Evolutionary conservation across 495 filamentous ascomycete species (phyloP), one percentile per base, ranked within the genome.

Genomic region (Hypoxylon fuscum): DNA sequence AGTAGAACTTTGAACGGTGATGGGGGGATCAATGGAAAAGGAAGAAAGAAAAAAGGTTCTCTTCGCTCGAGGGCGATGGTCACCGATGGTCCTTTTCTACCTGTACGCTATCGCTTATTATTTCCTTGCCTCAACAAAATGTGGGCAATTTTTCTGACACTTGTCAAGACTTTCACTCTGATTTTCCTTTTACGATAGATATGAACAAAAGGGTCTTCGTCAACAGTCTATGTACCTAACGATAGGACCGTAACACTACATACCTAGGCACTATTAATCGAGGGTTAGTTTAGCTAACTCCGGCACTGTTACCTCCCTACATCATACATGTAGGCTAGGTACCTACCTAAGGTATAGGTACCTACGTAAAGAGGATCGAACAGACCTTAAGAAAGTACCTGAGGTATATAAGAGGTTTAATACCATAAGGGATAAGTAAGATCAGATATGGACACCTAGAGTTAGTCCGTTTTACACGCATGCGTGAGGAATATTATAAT

Each of bases 111-210:
- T 59, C 55, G 48, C 61, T 47, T 54, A 54, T 54, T 64, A 35
- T 54, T 64, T 42, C 47, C 55, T 64, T 54, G 48, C 46, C 41
- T 58, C 37, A 46, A 59, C 50, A 50, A 57, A 59, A 48, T 59
- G 54, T 64, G 61, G 61, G 47, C 22, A 53, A 14, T 45, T 41
- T 27, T 57, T 52, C 50, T 47, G 29, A 63, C 47, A 53, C 47
- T 64, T 58, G 53, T 64, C 37, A 64, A n/a, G 60, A 64, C 48
- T 41, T 64, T 32, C 53, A 42, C 32, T 14, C 31, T 43, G 46
- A 37, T 49, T 50, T 40, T 29, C 32, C 29, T 17, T 57, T 43
- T 53, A 31, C 21, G 12, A 40, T 54, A 34, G 31, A 11, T 37
- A 23, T 23, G 17, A 27, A 20, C 18, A 29, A 37, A 53, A 37